Conservation (phyloP, 1,139 yeast species). For the Protomyces macrosporus region DNA sequence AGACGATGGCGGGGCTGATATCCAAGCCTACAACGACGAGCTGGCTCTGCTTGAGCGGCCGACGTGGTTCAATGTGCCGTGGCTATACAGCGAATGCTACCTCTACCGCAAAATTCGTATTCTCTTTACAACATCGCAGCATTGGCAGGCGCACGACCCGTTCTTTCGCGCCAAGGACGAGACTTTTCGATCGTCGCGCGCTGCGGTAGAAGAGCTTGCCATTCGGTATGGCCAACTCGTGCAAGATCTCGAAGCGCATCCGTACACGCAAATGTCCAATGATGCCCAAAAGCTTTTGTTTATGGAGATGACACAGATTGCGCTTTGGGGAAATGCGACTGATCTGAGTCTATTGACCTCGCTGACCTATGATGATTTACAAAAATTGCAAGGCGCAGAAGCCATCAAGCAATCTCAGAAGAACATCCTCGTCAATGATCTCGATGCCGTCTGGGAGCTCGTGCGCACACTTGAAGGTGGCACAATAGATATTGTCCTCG, state of each 20-base stretch:
- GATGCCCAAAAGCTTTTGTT: slow-evolving; percentile 47
- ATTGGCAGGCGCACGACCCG: slow-evolving; percentile 63
- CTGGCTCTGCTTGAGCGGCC: slow-evolving; percentile 43
- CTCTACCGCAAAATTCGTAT: slow-evolving; percentile 62
- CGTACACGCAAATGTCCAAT: slow-evolving; percentile 36
- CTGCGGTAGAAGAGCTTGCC: slow-evolving; percentile 79
- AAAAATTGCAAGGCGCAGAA: slow-evolving; percentile 77
- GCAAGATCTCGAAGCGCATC: slow-evolving; percentile 38
- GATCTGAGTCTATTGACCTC: slow-evolving; percentile 85
- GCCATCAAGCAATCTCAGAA: slow-evolving; percentile 78
- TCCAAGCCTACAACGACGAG: slow-evolving; percentile 40
- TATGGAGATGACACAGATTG: slow-evolving; percentile 72
- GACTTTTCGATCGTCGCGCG: slow-evolving; percentile 67
- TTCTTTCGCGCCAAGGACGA: slow-evolving; percentile 64
- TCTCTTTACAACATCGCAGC: slow-evolving; percentile 42
- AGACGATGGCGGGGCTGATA: slow-evolving; percentile 35
- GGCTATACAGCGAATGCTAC: slow-evolving; percentile 85
- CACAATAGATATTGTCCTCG: slow-evolving; percentile 80
- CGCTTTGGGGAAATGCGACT: slow-evolving; percentile 97
- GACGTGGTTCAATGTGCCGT: slow-evolving; percentile 84
- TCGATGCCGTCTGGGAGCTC: slow-evolving; percentile 59
- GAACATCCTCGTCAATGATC: slow-evolving; percentile 74
- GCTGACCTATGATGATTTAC: slow-evolving; percentile 72
- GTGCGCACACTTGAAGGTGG: slow-evolving; percentile 39
- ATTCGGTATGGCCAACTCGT: slow-evolving; percentile 55